Evolutionary conservation across 345 rosid species (phyloP).

Genomic region (Brassica nigra): DNA sequence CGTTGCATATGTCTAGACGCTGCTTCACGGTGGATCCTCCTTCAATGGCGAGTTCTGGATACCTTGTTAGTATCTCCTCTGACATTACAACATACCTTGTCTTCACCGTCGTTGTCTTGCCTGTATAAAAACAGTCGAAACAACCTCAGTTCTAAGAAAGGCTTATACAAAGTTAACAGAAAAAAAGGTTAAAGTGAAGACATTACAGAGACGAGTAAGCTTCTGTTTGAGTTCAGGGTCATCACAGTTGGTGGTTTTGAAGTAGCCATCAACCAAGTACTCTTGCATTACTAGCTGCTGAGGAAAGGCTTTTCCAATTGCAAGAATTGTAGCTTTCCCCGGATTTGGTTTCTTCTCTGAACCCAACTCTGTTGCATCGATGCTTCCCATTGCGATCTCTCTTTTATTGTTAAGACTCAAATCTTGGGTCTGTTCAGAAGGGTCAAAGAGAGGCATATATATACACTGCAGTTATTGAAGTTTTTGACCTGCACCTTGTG

Average conservation of each 20-base stretch:
- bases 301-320: constrained; percentile 93
- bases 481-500: constrained; percentile 22
- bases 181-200: constrained; percentile 13
- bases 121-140: constrained; percentile 43
- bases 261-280: constrained; percentile 86
- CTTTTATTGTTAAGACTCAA: neutral
- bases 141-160: constrained; percentile 7
- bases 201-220: constrained; percentile 82
- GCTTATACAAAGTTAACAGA: neutral
- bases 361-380: constrained; percentile 39
- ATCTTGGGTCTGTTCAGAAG: constrained; percentile 21
- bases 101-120: constrained; percentile 93
- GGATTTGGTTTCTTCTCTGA: constrained; percentile 43
- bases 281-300: constrained; percentile 97
- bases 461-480: constrained; percentile 24
- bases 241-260: constrained; percentile 84
- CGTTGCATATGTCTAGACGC: constrained; percentile 72
- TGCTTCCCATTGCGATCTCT: constrained; percentile 55
- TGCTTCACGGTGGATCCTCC: constrained; percentile 88
- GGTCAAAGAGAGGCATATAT: constrained; percentile 28
- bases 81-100: constrained; percentile 98
- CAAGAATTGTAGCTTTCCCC: constrained; percentile 83
- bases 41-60: constrained; percentile 82
- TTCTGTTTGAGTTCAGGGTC: constrained; percentile 89
- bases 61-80: constrained; percentile 77